Evolutionary conservation across 768 basidiomycete species (phyloP).

Genomic region (Phaeotremella skinneri): DNA sequence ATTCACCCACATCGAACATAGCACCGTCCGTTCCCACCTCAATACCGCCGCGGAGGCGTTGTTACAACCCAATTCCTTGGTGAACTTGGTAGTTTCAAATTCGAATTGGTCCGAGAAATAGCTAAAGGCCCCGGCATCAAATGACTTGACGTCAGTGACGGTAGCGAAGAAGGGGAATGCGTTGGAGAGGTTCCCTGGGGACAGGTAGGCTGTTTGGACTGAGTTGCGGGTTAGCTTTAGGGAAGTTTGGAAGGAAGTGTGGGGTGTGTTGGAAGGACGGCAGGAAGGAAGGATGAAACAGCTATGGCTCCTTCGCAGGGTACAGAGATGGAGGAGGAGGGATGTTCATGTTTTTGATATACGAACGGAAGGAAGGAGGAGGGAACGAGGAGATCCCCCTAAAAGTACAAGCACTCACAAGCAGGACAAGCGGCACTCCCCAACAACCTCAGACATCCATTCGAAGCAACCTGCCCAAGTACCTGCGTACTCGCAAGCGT

Average conservation of each 20-base stretch:
- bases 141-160: constrained; percentile 39
- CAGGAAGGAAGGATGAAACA: not conserved
- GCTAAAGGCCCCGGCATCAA: constrained; percentile 42
- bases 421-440: constrained; percentile 45
- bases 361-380: not conserved
- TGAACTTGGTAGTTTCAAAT: constrained; percentile 44
- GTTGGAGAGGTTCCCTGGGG: constrained; percentile 43
- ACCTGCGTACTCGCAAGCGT: not conserved
- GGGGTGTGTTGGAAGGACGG: not conserved
- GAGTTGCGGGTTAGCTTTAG: not conserved
- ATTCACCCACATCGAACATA: constrained; percentile 50
- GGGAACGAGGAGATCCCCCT: not conserved
- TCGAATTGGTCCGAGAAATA: constrained; percentile 47
- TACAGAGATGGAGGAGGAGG: not conserved
- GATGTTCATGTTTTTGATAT: too few species aligned
- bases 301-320: not conserved
- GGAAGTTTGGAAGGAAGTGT: too few species aligned
- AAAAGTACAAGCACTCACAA: too few species aligned
- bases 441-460: constrained; percentile 37
- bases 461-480: constrained; percentile 7
- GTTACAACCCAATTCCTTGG: constrained; percentile 45
- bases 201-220: constrained; percentile 44
- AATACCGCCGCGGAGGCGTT: constrained; percentile 42
- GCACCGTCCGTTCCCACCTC: constrained; percentile 46
- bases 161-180: constrained; percentile 46